Conservation (phyloP, 345 rosid species). For the Arabidopsis suecica region DNA sequence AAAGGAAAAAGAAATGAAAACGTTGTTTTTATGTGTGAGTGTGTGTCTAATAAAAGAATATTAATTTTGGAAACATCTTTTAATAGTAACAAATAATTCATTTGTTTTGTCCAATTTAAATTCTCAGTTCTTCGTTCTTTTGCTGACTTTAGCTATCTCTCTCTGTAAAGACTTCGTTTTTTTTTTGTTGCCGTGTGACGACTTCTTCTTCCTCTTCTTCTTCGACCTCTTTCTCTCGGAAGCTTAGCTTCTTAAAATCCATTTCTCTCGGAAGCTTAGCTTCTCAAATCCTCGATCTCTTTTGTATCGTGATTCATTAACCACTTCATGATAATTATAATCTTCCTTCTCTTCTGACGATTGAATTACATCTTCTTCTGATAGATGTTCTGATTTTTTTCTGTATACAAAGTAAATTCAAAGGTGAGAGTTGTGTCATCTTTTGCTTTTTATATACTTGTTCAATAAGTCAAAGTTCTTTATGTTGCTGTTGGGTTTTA, state of each 20-base stretch:
- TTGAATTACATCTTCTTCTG: constrained; percentile 21
- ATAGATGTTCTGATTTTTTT: constrained; percentile 22
- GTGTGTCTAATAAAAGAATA: not conserved
- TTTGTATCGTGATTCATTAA: not conserved
- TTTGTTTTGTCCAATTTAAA: not conserved
- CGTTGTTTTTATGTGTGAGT: not conserved
- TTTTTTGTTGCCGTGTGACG: constrained; percentile 39
- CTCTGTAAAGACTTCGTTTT: constrained; percentile 24
- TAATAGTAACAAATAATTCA: not conserved
- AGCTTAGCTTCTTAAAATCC: constrained; percentile 30
- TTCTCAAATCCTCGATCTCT: constrained; percentile 25
- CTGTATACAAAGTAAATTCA: constrained; percentile 3
- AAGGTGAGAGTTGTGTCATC: constrained; percentile 37
- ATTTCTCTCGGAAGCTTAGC: constrained; percentile 24
- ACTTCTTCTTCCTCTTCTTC: constrained; percentile 35
- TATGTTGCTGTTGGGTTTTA: constrained; percentile 5
- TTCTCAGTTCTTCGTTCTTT: constrained; percentile 1
- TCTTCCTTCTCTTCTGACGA: constrained; percentile 9
- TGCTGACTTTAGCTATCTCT: constrained; percentile 36
- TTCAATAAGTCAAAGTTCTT: constrained; percentile 13
- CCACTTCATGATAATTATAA: not conserved
- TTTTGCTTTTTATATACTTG: constrained; percentile 1
- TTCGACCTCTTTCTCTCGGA: not conserved
- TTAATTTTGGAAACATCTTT: constrained; percentile 4
- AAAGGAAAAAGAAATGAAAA: not conserved